Evolutionary conservation across 495 filamentous ascomycete genomes (phyloP).

Genomic region (Baudoinia panamericana): DNA sequence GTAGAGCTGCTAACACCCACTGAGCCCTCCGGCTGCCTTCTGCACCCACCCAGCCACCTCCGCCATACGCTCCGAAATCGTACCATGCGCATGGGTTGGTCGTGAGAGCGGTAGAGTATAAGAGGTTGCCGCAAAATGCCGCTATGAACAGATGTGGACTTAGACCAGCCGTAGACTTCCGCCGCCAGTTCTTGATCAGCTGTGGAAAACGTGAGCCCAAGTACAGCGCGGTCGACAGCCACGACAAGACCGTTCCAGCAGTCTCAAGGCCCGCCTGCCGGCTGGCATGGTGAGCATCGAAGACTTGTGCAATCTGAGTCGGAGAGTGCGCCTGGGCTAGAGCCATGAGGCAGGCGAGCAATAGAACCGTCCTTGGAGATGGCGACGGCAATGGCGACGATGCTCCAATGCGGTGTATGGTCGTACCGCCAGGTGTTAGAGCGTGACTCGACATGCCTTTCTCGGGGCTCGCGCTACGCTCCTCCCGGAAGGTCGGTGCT

Average conservation of each 20-base stretch:
- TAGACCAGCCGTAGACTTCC: slow-evolving; percentile 57
- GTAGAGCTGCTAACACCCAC: slow-evolving; percentile 47
- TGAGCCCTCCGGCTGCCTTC: slow-evolving; percentile 44
- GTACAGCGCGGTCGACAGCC: slow-evolving; percentile 54
- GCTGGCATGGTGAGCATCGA: slow-evolving; percentile 15
- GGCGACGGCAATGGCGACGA: slow-evolving; percentile 15
- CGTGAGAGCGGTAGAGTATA: slow-evolving; percentile 54
- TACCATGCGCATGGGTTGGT: slow-evolving; percentile 58
- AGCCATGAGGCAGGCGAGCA: slow-evolving; percentile 26
- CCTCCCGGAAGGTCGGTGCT: slow-evolving; percentile 10
- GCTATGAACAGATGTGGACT: slow-evolving; percentile 55
- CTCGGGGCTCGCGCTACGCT: neutral
- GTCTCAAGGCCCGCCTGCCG: slow-evolving; percentile 29
- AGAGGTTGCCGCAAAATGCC: slow-evolving; percentile 59
- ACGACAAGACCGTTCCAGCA: slow-evolving; percentile 47
- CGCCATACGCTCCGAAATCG: slow-evolving; percentile 48
- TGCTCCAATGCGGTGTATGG: slow-evolving; percentile 14
- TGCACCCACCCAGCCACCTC: slow-evolving; percentile 49
- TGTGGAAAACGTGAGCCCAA: slow-evolving; percentile 60
- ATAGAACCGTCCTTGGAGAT: slow-evolving; percentile 23
- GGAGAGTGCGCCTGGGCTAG: slow-evolving; percentile 25
- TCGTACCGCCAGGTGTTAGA: slow-evolving; percentile 10
- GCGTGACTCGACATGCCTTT: slow-evolving; percentile 7
- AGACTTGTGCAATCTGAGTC: slow-evolving; percentile 21
- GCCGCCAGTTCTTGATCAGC: slow-evolving; percentile 52